These are phyloP conservation scores for Chenopodium formosanum DNA, from an alignment of 148 eudicot genomes.

Conservation along the genomic window DNA sequence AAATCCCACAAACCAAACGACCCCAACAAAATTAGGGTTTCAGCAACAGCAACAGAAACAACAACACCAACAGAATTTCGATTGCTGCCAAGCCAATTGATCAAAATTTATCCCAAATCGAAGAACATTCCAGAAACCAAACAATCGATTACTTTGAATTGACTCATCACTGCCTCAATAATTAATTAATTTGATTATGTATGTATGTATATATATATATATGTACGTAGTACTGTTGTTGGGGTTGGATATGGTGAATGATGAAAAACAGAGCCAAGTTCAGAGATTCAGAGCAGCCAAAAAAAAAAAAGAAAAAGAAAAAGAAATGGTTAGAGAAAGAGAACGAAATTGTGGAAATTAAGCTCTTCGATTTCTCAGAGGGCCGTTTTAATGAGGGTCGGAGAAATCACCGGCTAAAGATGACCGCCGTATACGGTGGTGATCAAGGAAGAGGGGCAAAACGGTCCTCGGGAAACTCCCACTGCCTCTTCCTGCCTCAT, in stretches of 20 bases:
- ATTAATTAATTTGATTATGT: neutral
- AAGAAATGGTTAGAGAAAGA: neutral
- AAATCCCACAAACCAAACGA: neutral
- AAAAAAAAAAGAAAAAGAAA: neutral
- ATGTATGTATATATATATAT: too few relatives aligned
- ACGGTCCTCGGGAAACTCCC: constrained; percentile 19
- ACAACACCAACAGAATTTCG: too few relatives aligned
- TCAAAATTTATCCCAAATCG: neutral
- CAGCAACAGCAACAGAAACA: neutral
- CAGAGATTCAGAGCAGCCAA: neutral
- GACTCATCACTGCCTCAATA: constrained; percentile 19
- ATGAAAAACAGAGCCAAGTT: neutral
- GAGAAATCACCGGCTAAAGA: constrained; percentile 26
- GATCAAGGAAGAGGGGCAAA: constrained; percentile 23
- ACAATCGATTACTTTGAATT: neutral
- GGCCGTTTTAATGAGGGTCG: constrained; percentile 7
- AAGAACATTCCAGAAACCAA: neutral
- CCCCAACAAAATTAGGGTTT: neutral
- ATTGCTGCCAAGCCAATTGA: constrained; percentile 10
- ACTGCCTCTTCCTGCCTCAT: constrained; percentile 29
- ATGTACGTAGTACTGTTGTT: neutral
- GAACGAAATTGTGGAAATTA: neutral
- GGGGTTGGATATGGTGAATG: neutral
- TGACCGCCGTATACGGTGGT: neutral
- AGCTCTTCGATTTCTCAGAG: neutral